Base-by-base conservation (phyloP, 495 filamentous ascomycete species). In the Rostrohypoxylon terebratum region DNA sequence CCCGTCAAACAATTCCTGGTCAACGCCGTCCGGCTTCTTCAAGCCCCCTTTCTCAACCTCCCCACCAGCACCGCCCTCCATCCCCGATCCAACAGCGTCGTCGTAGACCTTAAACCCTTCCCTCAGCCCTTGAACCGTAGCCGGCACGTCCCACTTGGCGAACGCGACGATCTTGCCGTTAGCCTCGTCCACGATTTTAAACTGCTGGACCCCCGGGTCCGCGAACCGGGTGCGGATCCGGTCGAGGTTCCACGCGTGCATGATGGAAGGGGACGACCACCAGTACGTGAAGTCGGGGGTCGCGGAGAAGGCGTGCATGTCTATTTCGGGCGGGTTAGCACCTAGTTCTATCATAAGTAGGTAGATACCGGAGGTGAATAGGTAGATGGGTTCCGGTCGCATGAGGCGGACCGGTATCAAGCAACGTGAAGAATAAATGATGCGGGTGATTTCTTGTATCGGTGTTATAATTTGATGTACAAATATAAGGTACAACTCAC, bases 141-240 rank as follows among this genome's bases (percentile, higher is more conserved):
- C 36, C 14, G 73, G 76, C 1, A 45, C 51, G 18, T 77, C 71
- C 76, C 76, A 76, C 57, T 74, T 74, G 1, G 76, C 71, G 58
- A 68, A 77, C 33, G 70, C 73, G 58, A 76, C 76, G 33, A 75
- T 34, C 18, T 1, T 9, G 40, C 70, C 60, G 6, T 65, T 64
- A 10, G 69, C 33, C 20, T 59, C 55, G 13, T 73, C 68, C n/a
- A 69, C 73, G 45, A 77, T 65, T 34, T 77, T 77, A 63, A 74
- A 76, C 36, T 69, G 64, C 28, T 76, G 73, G 7, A 61, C 59
- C 45, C 18, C 0, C 45, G 65, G 38, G 62, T 77, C 73, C 40
- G 55, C 50, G 67, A 77, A 76, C 13, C 76, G 71, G 0, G 57
- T 54, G 4, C 34, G 42, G 55, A 73, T 72, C 23, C 73, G 73